Evolutionary conservation across 306 rosid species (phyloP), one percentile per base, ranked within the genome.

Genomic region (Adenanthera pavonina): DNA sequence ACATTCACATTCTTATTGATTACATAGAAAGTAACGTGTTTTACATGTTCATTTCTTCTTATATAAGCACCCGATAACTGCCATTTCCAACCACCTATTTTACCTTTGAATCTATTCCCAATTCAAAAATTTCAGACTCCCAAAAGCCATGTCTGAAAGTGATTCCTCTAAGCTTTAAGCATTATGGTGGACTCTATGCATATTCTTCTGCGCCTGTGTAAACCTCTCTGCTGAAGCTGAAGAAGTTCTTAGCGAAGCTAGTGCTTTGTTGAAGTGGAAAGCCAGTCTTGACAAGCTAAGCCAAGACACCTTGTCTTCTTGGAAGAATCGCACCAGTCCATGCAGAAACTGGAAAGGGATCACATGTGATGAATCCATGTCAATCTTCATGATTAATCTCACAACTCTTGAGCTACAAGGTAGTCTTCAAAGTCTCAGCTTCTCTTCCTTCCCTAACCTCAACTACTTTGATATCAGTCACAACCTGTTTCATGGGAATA

Each of bases 361-460:
- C 11, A 11, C n/a, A 47, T 70, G 75, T 48, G 13, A 46, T 20
- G 41, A 30, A 3, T 70, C 57, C 57, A 69, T 8, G 0, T 47
- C 40, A 5, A 6, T 70, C 59, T 9, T 41, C 4, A 9, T 5
- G 6, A 11, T 70, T 1, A 70, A 48, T 7, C 75, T 70, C 17
- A 12, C 56, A 20, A 48, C 34, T 3, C 16, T 48, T 46, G 43
- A 19, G 14, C 59, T 70, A 0, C 13, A 15, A 34, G 74, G 74
- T 69, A 35, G 4, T 3, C 54, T 69, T 43, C 56, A 69, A 2
- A 46, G 0, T 19, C 56, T 69, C 11, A 70, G 2, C 59, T 70
- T 70, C 57, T 70, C 75, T 4, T 70, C 75, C 41, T 70, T 70
- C 11, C 59, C 75, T 3, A 47, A 70, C 40, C 75, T 70, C 40